Evolutionary conservation across 805 yeast genomes (phyloP), one percentile per base, ranked within the genome.

Genomic region (Lachancea sp.): DNA sequence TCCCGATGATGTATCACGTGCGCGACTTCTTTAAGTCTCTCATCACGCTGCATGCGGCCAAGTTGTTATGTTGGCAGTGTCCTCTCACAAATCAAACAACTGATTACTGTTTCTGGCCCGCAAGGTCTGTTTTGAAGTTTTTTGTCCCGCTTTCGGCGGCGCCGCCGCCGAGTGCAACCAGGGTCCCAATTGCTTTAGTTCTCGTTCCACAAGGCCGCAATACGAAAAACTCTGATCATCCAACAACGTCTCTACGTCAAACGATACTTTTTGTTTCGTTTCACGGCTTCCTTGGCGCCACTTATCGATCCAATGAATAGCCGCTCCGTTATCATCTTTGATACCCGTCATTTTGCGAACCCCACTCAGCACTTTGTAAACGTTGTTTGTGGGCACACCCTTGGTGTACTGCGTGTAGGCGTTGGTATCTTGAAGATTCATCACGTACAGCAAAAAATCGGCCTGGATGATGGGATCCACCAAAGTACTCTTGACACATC

Each of bases 391-490:
- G 1, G 95, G 95, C 27, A 69, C 66, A 9, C 66, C 53, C 26
- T 34, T 41, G 30, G 46, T 38, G 37, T 41, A 40, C 22, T 41
- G 38, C 10, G 36, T 31, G 31, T 46, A 42, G 15, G 44, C 41
- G n/a, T 41, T 42, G 49, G 60, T 54, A 17, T 52, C 77, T 49
- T 78, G 83, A 15, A 81, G 60, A 58, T 93, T 91, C 65, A 90
- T 66, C 18, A 84, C 66, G 56, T 72, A 93, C 25, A 91, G 69
- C 30, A 91, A 65, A 60, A 84, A 91, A 60, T 91, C 98, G 0
- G 95, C 95, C 44, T 83, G 85, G 27, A 87, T 75, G 3, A 84
- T 79, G 0, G 95, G 95, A 59, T 90, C 97, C 13, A 88, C 75
- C n/a, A 76, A 69, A 13, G 75, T 73, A 4, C 77, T 68, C 46